Percentiles rank a stretch among this genome's conserved stretches.
These are phyloP conservation scores for Fragilariopsis cylindrus DNA, from an alignment of 108 stramenopile species.

Conservation along the genomic window DNA sequence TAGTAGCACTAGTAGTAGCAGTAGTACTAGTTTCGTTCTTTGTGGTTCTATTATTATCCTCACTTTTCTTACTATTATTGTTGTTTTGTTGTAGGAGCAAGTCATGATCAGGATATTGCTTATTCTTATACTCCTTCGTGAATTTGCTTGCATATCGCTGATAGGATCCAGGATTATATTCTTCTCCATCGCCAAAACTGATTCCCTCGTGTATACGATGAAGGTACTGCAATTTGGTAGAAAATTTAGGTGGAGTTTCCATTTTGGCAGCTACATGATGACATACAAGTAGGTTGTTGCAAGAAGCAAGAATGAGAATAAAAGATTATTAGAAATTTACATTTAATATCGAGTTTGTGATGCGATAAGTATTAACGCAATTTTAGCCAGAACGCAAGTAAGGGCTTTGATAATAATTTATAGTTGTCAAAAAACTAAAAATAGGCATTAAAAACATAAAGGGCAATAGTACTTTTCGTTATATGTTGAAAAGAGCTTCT, in stretches of 20 bases:
- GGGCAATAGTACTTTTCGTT: too few species aligned
- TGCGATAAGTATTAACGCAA: too few species aligned
- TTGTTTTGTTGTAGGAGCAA: slow-evolving; percentile 18
- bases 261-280: slow-evolving; percentile 52
- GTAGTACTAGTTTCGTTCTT: background rate
- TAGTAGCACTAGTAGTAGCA: background rate
- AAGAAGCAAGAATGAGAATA: too few species aligned
- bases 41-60: background rate
- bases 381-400: too few species aligned
- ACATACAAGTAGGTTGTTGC: background rate
- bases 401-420: background rate
- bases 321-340: too few species aligned
- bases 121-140: slow-evolving; percentile 65
- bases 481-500: too few species aligned
- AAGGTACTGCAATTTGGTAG: slow-evolving; percentile 83
- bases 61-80: slow-evolving; percentile 6
- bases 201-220: slow-evolving; percentile 88
- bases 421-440: background rate
- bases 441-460: too few species aligned
- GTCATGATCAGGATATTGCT: slow-evolving; percentile 57
- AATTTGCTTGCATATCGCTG: slow-evolving; percentile 62
- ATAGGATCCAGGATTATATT: slow-evolving; percentile 81
- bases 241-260: slow-evolving; percentile 48
- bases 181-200: slow-evolving; percentile 91
- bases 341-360: too few species aligned